These are phyloP conservation scores for Sporothrix euskadiensis DNA, from an alignment of 2,329 filamentous ascomycete genomes.

Conservation along the genomic window DNA sequence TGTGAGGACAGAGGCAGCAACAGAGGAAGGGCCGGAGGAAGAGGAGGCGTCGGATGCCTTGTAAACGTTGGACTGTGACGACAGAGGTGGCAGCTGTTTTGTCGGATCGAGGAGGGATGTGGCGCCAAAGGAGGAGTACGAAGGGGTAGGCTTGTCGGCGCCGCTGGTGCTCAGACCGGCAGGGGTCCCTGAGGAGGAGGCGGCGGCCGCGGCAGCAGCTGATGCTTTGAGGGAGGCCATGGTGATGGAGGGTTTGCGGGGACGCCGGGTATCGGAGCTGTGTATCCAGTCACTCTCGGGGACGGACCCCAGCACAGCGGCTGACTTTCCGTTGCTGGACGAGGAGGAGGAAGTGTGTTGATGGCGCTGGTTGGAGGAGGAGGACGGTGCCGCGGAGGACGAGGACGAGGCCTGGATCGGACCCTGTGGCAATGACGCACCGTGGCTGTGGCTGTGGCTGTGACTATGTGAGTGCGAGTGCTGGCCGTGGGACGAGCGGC, in stretches of 20 bases:
- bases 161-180: not conserved
- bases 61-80: not conserved
- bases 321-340: not conserved
- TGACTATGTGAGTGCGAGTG: slow-evolving; percentile 36
- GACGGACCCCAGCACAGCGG: slow-evolving; percentile 49
- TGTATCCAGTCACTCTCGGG: slow-evolving; percentile 63
- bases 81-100: slow-evolving; percentile 8
- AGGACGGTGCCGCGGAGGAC: not conserved
- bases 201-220: not conserved
- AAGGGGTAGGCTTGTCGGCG: slow-evolving; percentile 3
- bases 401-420: slow-evolving; percentile 15
- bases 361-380: slow-evolving; percentile 18
- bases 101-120: not conserved
- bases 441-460: not conserved
- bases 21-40: slow-evolving; percentile 24
- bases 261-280: slow-evolving; percentile 33
- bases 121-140: not conserved
- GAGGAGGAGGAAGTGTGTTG: slow-evolving; percentile 15
- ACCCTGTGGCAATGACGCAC: not conserved
- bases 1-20: slow-evolving; percentile 16
- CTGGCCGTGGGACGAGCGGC: slow-evolving; percentile 67
- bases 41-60: not conserved
- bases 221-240: slow-evolving; percentile 28
- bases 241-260: slow-evolving; percentile 38
- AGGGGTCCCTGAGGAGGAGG: not conserved